Evolutionary conservation across 23 red algal genomes (phyloP).

Genomic region (Gracilaria domingensis): DNA sequence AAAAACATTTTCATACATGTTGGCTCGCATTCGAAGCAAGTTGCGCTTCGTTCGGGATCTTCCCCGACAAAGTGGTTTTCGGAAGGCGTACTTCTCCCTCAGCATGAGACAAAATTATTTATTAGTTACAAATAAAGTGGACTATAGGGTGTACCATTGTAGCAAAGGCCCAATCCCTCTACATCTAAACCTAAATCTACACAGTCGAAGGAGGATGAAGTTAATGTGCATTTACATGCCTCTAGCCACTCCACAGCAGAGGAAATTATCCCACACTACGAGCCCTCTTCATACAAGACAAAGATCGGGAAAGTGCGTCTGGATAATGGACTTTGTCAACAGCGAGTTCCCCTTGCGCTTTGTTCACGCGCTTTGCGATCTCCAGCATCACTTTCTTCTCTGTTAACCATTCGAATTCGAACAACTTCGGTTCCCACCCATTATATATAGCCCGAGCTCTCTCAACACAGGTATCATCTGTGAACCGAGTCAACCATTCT

Average conservation of each 20-base stretch:
- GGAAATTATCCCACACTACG: neutral
- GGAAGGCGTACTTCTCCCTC: too few relatives aligned
- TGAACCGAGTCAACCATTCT: conserved; percentile 1
- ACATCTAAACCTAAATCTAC: neutral
- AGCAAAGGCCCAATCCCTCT: neutral
- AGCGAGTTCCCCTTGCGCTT: neutral
- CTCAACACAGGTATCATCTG: conserved; percentile 2
- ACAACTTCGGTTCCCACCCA: conserved; percentile 12
- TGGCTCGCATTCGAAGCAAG: too few relatives aligned
- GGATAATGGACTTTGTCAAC: neutral
- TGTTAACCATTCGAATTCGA: conserved; percentile 19
- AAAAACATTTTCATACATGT: too few relatives aligned
- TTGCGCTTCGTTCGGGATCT: too few relatives aligned
- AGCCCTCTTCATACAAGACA: neutral
- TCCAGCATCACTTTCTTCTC: conserved; percentile 24
- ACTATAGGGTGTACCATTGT: neutral
- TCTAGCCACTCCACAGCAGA: neutral
- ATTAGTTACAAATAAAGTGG: neutral
- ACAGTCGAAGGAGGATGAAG: neutral
- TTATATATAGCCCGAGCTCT: neutral
- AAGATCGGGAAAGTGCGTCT: neutral
- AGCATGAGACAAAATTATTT: too few relatives aligned
- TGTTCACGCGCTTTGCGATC: neutral
- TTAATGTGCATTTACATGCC: neutral
- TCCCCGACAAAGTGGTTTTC: too few relatives aligned